These are phyloP conservation scores for Arthrobotrys pseudoclavata DNA, from an alignment of 2,329 filamentous ascomycete genomes.

Conservation along the genomic window DNA sequence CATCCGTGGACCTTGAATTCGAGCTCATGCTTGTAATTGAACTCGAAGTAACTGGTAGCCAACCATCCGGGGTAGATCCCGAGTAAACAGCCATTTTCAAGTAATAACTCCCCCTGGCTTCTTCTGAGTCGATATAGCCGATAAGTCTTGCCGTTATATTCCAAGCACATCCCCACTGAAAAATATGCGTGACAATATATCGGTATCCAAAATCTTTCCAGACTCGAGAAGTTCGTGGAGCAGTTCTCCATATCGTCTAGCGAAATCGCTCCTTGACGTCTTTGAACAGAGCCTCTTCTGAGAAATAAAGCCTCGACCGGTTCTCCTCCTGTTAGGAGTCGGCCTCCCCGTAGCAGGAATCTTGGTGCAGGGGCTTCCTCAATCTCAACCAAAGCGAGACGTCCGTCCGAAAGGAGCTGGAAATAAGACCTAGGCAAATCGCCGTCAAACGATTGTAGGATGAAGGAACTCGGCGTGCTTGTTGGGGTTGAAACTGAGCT, in stretches of 20 bases:
- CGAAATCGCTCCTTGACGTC: not conserved
- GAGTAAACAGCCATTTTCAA: constrained; percentile 10
- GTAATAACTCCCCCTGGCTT: not conserved
- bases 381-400: not conserved
- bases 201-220: not conserved
- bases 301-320: not conserved
- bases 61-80: not conserved
- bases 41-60: not conserved
- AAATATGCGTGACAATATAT: not conserved
- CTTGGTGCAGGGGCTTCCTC: not conserved
- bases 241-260: constrained; percentile 5
- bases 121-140: constrained; percentile 1
- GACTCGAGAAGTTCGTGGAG: not conserved
- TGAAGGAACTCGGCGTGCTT: not conserved
- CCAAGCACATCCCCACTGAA: constrained; percentile 18
- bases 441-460: not conserved
- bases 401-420: not conserved
- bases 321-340: not conserved
- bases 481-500: not conserved
- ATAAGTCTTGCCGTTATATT: not conserved
- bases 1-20: not conserved
- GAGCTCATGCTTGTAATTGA: not conserved
- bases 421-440: not conserved
- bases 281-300: not conserved
- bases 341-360: not conserved